These are phyloP conservation scores for Termitomyces sp. DNA, from an alignment of 768 basidiomycete genomes.

Conservation along the genomic window DNA sequence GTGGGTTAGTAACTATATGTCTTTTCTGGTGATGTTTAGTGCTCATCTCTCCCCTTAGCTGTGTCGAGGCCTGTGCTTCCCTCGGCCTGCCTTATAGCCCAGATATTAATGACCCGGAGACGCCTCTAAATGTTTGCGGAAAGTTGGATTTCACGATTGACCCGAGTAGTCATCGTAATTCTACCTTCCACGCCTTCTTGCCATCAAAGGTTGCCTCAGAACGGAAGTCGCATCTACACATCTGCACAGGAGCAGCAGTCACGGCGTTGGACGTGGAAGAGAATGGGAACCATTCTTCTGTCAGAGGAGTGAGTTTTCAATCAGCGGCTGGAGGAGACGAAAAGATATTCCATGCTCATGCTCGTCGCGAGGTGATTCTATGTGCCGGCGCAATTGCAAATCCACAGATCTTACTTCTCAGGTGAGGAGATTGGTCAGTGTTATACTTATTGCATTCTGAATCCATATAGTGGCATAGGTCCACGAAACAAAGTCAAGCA, in stretches of 20 bases:
- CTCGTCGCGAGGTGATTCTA: slow-evolving; percentile 22
- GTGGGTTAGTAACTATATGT: not conserved
- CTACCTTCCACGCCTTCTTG: slow-evolving; percentile 22
- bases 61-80: slow-evolving; percentile 5
- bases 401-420: slow-evolving; percentile 38
- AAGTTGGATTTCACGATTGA: slow-evolving; percentile 20
- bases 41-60: not conserved
- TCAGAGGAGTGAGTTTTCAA: slow-evolving; percentile 3
- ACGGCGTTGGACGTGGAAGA: slow-evolving; percentile 10
- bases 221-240: slow-evolving; percentile 15
- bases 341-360: slow-evolving; percentile 2
- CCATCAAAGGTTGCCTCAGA: slow-evolving; percentile 10
- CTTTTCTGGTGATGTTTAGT: not conserved
- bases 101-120: slow-evolving; percentile 17
- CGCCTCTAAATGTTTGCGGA: slow-evolving; percentile 15
- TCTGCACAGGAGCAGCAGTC: slow-evolving; percentile 20
- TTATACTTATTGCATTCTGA: not conserved
- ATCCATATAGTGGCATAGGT: slow-evolving; percentile 36
- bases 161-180: slow-evolving; percentile 12
- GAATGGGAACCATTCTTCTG: not conserved
- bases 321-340: not conserved
- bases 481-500: slow-evolving; percentile 28
- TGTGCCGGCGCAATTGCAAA: slow-evolving; percentile 38
- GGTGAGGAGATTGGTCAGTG: slow-evolving; percentile 10
- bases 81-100: slow-evolving; percentile 17